Evolutionary conservation across 495 filamentous ascomycete genomes (phyloP).

Genomic region (Aspergillus hancockii): DNA sequence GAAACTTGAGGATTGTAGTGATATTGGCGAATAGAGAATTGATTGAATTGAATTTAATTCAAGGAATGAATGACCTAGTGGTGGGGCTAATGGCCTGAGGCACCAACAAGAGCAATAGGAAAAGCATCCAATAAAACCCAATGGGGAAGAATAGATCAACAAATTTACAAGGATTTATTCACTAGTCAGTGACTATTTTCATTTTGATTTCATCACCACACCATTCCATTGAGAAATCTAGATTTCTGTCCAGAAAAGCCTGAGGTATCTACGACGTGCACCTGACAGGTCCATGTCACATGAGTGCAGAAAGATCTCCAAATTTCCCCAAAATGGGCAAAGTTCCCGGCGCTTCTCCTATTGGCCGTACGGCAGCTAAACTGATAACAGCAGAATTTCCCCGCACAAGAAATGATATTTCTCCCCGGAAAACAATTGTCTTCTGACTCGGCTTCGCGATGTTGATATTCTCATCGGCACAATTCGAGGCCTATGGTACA

Average conservation of each 20-base stretch:
- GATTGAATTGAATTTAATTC: neutral
- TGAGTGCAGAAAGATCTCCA: neutral
- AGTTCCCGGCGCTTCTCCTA: neutral
- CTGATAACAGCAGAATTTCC: conserved; percentile 3
- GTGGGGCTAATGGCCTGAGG: neutral
- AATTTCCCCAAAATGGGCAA: conserved; percentile 1
- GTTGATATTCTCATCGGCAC: neutral
- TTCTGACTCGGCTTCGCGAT: neutral
- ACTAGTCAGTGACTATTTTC: too few species aligned
- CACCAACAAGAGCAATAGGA: neutral
- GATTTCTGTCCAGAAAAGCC: too few species aligned
- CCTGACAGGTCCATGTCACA: neutral
- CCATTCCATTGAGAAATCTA: too few species aligned
- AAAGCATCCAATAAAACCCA: neutral
- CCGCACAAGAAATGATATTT: neutral
- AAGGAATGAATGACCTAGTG: neutral
- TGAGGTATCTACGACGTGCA: neutral
- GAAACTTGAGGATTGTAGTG: neutral
- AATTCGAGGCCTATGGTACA: neutral
- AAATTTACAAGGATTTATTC: too few species aligned
- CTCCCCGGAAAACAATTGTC: neutral
- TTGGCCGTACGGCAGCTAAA: neutral
- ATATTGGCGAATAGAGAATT: neutral
- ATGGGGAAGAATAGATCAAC: neutral
- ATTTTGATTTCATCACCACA: too few species aligned